These are phyloP conservation scores for Microdochium nivale DNA, from an alignment of 2,329 filamentous ascomycete genomes.

Conservation along the genomic window DNA sequence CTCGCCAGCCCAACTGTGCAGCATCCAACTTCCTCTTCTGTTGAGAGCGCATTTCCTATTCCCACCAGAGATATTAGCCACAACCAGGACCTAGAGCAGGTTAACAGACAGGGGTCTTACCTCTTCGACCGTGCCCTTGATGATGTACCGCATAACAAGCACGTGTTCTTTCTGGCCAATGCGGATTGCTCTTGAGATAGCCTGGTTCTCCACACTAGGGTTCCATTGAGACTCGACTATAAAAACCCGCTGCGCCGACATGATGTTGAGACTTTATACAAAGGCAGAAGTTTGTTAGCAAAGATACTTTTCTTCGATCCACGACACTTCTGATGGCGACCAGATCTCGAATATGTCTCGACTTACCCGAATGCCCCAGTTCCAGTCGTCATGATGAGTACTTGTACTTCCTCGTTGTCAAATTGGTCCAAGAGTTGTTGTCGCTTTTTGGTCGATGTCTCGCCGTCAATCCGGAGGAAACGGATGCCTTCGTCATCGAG, in stretches of 20 bases:
- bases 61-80: constrained; percentile 3
- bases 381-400: constrained; percentile 44
- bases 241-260: constrained; percentile 36
- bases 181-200: constrained; percentile 37
- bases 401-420: constrained; percentile 12
- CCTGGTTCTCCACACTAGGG: constrained; percentile 41
- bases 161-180: constrained; percentile 36
- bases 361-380: constrained; percentile 40
- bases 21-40: constrained; percentile 18
- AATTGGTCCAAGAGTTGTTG: constrained; percentile 30
- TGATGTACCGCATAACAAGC: constrained; percentile 33
- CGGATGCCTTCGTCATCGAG: constrained; percentile 16
- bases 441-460: constrained; percentile 23
- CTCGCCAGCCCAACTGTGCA: not conserved
- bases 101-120: constrained; percentile 17
- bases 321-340: too few species aligned
- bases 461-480: constrained; percentile 34
- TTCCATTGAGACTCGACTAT: constrained; percentile 49
- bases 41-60: constrained; percentile 23
- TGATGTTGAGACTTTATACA: constrained; percentile 39
- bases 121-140: constrained; percentile 31
- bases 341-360: too few species aligned
- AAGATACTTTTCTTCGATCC: too few species aligned
- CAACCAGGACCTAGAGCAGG: not conserved
- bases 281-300: too few species aligned